Evolutionary conservation across 805 yeast species (phyloP).

Genomic region (Ascoidea tarda): DNA sequence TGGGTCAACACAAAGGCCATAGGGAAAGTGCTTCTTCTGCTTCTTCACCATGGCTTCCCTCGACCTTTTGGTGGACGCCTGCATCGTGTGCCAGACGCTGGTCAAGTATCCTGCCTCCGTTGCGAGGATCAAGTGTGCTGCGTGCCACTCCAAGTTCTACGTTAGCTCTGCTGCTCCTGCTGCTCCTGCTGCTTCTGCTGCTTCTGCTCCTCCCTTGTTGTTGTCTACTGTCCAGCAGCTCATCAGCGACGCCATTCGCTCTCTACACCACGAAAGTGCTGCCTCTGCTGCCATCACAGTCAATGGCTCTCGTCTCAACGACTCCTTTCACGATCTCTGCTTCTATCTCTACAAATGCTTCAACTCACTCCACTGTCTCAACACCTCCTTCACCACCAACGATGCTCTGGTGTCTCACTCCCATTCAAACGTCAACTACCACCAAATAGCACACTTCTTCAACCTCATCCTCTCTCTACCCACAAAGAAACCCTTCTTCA

Average conservation of each 20-base stretch:
- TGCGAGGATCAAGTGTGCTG: constrained; percentile 38
- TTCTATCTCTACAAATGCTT: constrained; percentile 30
- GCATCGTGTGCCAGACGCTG: constrained; percentile 34
- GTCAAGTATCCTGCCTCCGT: constrained; percentile 23
- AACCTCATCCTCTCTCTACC: constrained; percentile 34
- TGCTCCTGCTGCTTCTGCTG: neutral
- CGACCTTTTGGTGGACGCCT: constrained; percentile 10
- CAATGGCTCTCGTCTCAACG: constrained; percentile 19
- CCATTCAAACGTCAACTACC: constrained; percentile 33
- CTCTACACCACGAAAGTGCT: constrained; percentile 2
- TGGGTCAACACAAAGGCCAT: too few species aligned
- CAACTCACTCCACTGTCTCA: constrained; percentile 30
- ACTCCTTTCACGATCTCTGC: constrained; percentile 28
- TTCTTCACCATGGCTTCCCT: too few species aligned
- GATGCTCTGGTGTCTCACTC: constrained; percentile 22
- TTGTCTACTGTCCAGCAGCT: constrained; percentile 19
- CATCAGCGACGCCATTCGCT: constrained; percentile 21
- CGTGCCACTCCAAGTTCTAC: constrained; percentile 26
- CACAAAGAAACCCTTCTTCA: constrained; percentile 43
- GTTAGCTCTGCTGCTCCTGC: constrained; percentile 11
- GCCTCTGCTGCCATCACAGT: constrained; percentile 7
- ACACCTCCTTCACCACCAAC: constrained; percentile 34
- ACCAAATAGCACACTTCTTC: constrained; percentile 33
- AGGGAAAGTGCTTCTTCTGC: too few species aligned
- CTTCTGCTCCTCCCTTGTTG: constrained; percentile 14